Evolutionary conservation across 306 rosid genomes (phyloP).

Genomic region (Lathyrus sativus): DNA sequence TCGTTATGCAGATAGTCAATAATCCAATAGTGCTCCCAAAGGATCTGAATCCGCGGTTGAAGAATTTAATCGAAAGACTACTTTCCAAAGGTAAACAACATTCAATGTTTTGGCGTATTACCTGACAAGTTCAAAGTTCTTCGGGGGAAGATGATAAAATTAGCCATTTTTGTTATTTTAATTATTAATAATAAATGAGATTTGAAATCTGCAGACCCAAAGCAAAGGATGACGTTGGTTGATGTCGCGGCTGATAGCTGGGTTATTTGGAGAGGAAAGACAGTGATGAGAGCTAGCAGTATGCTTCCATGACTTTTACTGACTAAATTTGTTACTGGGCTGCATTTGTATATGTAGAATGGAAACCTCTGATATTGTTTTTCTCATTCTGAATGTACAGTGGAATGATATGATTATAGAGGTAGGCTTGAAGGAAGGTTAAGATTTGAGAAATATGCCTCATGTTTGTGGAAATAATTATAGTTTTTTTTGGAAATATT

Average conservation of each 20-base stretch:
- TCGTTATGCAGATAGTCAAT: conserved; percentile 85
- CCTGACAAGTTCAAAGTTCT: not conserved
- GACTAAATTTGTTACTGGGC: too few relatives aligned
- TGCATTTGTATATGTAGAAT: too few relatives aligned
- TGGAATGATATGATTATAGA: too few relatives aligned
- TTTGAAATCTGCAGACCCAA: conserved; percentile 65
- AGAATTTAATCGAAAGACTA: conserved; percentile 75
- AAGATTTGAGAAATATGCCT: too few relatives aligned
- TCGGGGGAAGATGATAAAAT: not conserved
- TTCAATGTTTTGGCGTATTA: not conserved
- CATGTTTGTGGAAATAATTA: too few relatives aligned
- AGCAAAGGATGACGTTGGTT: conserved; percentile 64
- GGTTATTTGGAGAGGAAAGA: conserved; percentile 55
- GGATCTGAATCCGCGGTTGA: conserved; percentile 68
- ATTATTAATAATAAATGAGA: not conserved
- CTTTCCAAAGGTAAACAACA: conserved; percentile 76
- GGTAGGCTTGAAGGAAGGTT: too few relatives aligned
- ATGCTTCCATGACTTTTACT: conserved; percentile 39
- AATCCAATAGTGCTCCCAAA: conserved; percentile 71
- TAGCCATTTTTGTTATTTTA: not conserved
- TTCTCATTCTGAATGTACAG: too few relatives aligned
- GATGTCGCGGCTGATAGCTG: conserved; percentile 71
- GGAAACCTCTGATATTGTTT: too few relatives aligned
- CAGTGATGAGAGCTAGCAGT: conserved; percentile 45
- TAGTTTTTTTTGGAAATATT: too few relatives aligned